phyloP scores from a whole-genome alignment of 805 yeast genomes.

The Yarrowia osloensis region DNA sequence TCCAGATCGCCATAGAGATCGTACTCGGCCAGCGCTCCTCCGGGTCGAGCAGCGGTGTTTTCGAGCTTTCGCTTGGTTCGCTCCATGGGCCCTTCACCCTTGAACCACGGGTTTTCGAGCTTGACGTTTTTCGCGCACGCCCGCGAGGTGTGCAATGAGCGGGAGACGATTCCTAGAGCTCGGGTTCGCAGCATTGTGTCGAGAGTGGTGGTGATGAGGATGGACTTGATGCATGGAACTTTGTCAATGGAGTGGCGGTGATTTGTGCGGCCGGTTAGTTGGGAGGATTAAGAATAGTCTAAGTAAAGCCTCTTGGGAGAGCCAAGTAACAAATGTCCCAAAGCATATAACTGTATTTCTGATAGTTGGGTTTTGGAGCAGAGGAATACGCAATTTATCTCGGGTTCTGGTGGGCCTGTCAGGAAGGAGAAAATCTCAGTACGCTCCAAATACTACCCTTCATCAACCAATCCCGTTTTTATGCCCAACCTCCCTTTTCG shows the following conservation, averaged over 20 bases:
- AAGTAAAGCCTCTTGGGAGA: too few relatives aligned
- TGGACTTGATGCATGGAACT: background rate
- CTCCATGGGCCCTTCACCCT: slow-evolving; percentile 29
- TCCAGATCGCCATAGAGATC: slow-evolving; percentile 50
- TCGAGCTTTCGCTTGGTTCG: slow-evolving; percentile 30
- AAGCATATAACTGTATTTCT: too few relatives aligned
- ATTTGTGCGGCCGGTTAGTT: too few relatives aligned
- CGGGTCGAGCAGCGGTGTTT: slow-evolving; percentile 25
- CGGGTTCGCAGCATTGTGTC: slow-evolving; percentile 21
- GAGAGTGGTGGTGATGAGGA: background rate
- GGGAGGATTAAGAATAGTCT: background rate
- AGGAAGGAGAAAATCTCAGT: too few relatives aligned
- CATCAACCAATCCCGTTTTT: too few relatives aligned
- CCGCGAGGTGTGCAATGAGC: slow-evolving; percentile 17
- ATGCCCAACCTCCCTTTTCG: background rate
- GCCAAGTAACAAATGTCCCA: too few relatives aligned
- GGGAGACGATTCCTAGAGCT: background rate
- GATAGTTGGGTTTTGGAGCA: too few relatives aligned
- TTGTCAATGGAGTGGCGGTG: background rate
- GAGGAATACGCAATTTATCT: too few relatives aligned
- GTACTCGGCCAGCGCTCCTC: slow-evolving; percentile 44
- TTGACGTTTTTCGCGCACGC: slow-evolving; percentile 15
- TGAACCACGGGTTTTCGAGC: slow-evolving; percentile 30
- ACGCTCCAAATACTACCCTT: too few relatives aligned
- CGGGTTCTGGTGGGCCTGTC: too few relatives aligned